Evolutionary conservation across 2,329 filamentous ascomycete species (phyloP), one percentile per base, ranked within the genome.

Genomic region (Nemania diffusa): DNA sequence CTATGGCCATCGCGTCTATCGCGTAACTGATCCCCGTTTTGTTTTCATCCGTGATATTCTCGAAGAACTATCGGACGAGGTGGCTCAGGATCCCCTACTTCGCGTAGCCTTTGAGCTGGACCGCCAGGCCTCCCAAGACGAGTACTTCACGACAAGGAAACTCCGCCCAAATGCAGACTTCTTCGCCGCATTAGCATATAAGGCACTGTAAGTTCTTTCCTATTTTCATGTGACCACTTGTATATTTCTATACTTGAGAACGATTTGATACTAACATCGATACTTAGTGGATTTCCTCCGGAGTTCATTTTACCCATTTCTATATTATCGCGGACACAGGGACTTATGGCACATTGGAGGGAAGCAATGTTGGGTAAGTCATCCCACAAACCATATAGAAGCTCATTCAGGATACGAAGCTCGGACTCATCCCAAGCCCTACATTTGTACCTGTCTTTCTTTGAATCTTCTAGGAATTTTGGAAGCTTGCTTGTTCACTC

Each of bases 81-180:
- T 57, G 13, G 55, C 55, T 13, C 69, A 69, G 15, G 68, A 70
- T n/a, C 69, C 69, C 3, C 57, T 73, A 1, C 57, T 73, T 15
- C 59, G 59, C 44, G 67, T 71, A 2, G 71, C 71, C 5, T 66
- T 71, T 20, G 71, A 59, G 17, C 57, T 73, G 5, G 71, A 73
- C 42, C 61, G 62, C 29, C 62, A 60, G n/a, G 71, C 71, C 11
- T 11, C 65, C 13, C 27, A 66, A 37, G 71, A 73, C 42, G 69
- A 72, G 64, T 73, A 73, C 58, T 73, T 73, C 57, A 69, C 57
- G 7, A 68, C 68, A n/a, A 68, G 70, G 32, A 73, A 73, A 26
- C 57, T 73, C 15, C 65, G 65, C 7, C 65, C 70, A 13, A 72
- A 73, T 50, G 69, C 71, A 17, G 71, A 73, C 27, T 37, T 73